Base-by-base conservation (phyloP, 2,329 filamentous ascomycete genomes). In the Emmonsia crescens region DNA sequence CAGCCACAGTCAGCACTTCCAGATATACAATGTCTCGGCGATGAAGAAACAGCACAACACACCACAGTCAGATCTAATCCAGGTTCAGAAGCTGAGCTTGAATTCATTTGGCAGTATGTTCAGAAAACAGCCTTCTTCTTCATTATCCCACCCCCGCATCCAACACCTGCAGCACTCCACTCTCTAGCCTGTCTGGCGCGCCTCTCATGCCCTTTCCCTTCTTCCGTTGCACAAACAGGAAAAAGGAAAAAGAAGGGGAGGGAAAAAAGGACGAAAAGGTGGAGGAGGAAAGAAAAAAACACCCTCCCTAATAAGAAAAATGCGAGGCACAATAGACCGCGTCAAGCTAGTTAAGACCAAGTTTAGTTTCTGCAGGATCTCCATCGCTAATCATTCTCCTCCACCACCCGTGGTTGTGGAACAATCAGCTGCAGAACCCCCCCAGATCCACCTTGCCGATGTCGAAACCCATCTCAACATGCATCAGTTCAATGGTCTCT, bases 401-500 rank as follows among this genome's bases (percentile, higher is more conserved):
- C 52, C 33, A 19, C 51, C n/a, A 40, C 12, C 69, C 46, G 56
- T 65, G 61, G 60, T 67, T 64, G 64, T 63, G 59, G 61, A 65
- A 63, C 52, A 56, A 54, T n/a, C 56, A 46, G 36, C 55, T 58
- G 36, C 60, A 60, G 62, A 63, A 49, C 36, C 51, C 36, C 68
- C 72, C 54, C 75, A 72, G 65, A 65, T 77, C 60, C 73, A 69
- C 60, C 68, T 77, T 44, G 68, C 72, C 44, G 72, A 74, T 70
- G 73, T 77, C 66, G 75, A 76, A 66, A 74, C 75, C 21, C 68
- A 70, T 60, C 65, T 77, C 67, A 76, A 77, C 66, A 77, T 77
- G 74, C 72, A 76, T 68, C 74, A 76, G 64, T 68, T 71, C 64
- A 76, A 73, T 66, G 70, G 73, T 61, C 66, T 76, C 46, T 75